phyloP scores from a whole-genome alignment of 495 filamentous ascomycete species.

The Trichoderma parareesei region DNA sequence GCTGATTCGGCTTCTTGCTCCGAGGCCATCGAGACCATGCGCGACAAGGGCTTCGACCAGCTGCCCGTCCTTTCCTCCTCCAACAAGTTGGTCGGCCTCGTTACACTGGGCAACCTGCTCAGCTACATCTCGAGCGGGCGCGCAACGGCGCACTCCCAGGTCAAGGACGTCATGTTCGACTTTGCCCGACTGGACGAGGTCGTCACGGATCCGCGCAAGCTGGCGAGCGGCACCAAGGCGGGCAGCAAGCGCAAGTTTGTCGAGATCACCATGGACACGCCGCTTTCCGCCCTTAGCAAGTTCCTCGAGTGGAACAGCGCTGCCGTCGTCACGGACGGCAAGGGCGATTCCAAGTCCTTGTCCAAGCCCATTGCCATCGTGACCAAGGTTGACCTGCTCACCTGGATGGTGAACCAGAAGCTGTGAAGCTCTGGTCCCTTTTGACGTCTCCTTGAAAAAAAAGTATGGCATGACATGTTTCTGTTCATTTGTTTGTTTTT shows the following conservation, averaged over 20 bases:
- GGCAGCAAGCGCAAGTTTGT: slow-evolving; percentile 61
- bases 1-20: slow-evolving; percentile 57
- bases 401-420: slow-evolving; percentile 78
- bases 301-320: slow-evolving; percentile 99
- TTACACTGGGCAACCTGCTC: slow-evolving; percentile 91
- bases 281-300: slow-evolving; percentile 68
- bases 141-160: slow-evolving; percentile 58
- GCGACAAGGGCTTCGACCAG: slow-evolving; percentile 93
- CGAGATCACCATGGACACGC: slow-evolving; percentile 88
- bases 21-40: slow-evolving; percentile 92
- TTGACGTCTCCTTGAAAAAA: background rate
- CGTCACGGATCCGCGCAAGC: slow-evolving; percentile 69
- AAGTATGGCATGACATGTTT: background rate
- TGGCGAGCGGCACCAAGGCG: slow-evolving; percentile 33
- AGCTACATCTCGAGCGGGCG: slow-evolving; percentile 78
- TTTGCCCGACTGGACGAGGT: slow-evolving; percentile 79
- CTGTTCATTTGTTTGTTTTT: slow-evolving; percentile 10
- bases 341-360: slow-evolving; percentile 39
- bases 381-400: slow-evolving; percentile 91
- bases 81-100: slow-evolving; percentile 72
- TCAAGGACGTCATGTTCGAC: slow-evolving; percentile 92
- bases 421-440: slow-evolving; percentile 9
- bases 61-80: slow-evolving; percentile 74
- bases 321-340: slow-evolving; percentile 77
- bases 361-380: slow-evolving; percentile 82